Base-by-base conservation (phyloP, 768 basidiomycete genomes). In the Rhizopogon sp. region DNA sequence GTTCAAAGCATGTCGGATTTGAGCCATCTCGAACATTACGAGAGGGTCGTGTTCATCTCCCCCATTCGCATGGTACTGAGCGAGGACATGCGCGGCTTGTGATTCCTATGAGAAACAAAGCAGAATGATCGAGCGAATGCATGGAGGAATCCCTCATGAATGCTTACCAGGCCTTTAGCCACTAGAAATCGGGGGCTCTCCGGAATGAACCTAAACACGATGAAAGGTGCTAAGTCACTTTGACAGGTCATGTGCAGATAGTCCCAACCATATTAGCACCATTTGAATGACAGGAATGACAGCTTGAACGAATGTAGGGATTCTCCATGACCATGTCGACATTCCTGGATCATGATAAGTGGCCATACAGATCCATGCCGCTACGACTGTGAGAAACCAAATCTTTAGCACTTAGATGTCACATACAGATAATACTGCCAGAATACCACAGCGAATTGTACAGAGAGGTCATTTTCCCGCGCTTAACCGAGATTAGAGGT, bases 361-460 rank as follows among this genome's bases (percentile, higher is more conserved):
- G 16, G 72, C 76, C 62, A 75, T 76, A 49, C 76, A 78, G 13
- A 71, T 64, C 81, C 79, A 82, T 22, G 76, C 72, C 41, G 76
- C 75, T 74, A 59, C 40, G 39, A 52, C 16, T 20, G 46, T 54
- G 16, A 55, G 49, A 39, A 37, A 22, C 20, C 4, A 16, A 49
- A 11, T 22, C 2, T 20, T 39, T 37, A 16, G 1, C 9, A 14
- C 13, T 1, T 5, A 20, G 33, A 22, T 3, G 25, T 39, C 22
- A 61, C 65, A 44, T 62, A 72, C 72, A 81, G 39, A 83, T 67
- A 55, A 88, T 83, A 56, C 84, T 84, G 9, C 89, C 88, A 37
- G 85, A 62, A 66, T 90, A 90, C 88, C 88, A 90, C 47, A 77
- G 79, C 0, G 84, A 77, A 69, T 90, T 90, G 68, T 84, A 89